Conservation (phyloP, 116 monocot genomes). For the Trichopus zeylanicus region DNA sequence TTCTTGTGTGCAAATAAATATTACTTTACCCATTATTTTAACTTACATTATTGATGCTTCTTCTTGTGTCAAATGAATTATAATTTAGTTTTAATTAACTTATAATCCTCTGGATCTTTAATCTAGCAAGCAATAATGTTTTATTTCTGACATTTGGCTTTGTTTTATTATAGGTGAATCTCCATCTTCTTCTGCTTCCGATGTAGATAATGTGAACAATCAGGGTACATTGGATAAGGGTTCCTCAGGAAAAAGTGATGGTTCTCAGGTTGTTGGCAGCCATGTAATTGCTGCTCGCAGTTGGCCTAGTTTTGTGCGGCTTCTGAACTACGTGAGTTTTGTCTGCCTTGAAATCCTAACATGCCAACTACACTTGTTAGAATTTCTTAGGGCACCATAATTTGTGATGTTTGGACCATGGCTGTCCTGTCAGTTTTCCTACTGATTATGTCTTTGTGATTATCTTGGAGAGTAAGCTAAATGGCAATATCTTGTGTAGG, state of each 20-base stretch:
- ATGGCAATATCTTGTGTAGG: no score
- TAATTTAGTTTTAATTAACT: no score
- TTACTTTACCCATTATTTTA: no score
- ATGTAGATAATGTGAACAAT: constrained; percentile 87
- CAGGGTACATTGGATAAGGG: constrained; percentile 46
- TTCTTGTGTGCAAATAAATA: no score
- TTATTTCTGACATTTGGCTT: not conserved
- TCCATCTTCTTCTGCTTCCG: constrained; percentile 94
- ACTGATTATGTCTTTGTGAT: no score
- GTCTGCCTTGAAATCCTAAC: not conserved
- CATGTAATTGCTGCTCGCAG: constrained; percentile 61
- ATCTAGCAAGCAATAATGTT: not conserved
- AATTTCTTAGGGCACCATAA: no score
- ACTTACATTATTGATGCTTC: no score
- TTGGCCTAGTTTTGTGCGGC: constrained; percentile 44
- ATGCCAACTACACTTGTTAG: not conserved
- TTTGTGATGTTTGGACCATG: no score
- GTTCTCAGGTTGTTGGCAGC: constrained; percentile 55
- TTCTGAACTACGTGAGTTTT: constrained; percentile 85
- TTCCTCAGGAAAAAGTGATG: constrained; percentile 35
- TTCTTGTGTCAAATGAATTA: no score
- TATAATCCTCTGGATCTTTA: not conserved
- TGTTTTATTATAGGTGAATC: constrained; percentile 63
- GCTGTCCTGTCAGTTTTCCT: no score
- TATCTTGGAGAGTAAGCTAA: no score